Evolutionary conservation across 2,329 filamentous ascomycete species (phyloP).

Genomic region (Pseudopyricularia cyperi): DNA sequence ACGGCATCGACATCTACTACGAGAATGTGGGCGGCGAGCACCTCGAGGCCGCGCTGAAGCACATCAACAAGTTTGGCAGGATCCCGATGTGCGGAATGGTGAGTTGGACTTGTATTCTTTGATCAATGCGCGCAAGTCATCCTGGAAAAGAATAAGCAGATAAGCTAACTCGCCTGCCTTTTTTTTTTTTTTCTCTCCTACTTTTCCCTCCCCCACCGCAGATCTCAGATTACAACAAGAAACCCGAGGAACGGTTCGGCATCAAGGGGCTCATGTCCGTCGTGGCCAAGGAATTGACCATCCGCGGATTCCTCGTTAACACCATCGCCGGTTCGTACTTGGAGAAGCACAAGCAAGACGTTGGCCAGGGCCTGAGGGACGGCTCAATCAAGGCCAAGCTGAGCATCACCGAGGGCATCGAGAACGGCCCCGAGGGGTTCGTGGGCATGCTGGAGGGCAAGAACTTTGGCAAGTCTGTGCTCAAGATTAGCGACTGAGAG

Average conservation of each 20-base stretch:
- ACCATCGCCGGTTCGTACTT: slow-evolving; percentile 54
- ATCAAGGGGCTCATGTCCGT: slow-evolving; percentile 53
- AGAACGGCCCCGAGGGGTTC: slow-evolving; percentile 61
- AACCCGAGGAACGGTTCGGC: slow-evolving; percentile 41
- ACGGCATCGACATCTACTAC: slow-evolving; percentile 60
- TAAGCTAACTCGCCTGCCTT: background rate
- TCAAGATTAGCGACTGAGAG: slow-evolving; percentile 37
- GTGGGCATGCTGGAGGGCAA: slow-evolving; percentile 63
- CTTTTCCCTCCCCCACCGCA: slow-evolving; percentile 13
- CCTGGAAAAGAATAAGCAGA: too few relatives aligned
- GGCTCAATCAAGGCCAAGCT: slow-evolving; percentile 61
- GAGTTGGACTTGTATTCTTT: slow-evolving; percentile 14
- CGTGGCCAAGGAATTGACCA: slow-evolving; percentile 53
- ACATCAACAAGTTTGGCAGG: slow-evolving; percentile 48
- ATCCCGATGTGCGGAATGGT: slow-evolving; percentile 53
- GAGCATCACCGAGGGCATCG: slow-evolving; percentile 60
- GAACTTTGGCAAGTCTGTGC: slow-evolving; percentile 77
- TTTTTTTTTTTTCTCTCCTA: background rate
- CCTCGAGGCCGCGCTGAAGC: slow-evolving; percentile 28
- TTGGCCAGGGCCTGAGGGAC: slow-evolving; percentile 65
- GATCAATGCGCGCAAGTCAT: too few relatives aligned
- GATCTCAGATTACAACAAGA: slow-evolving; percentile 65
- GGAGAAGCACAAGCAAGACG: slow-evolving; percentile 61
- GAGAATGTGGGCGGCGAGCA: slow-evolving; percentile 42
- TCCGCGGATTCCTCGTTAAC: slow-evolving; percentile 65